Evolutionary conservation across 2,329 filamentous ascomycete species (phyloP), one percentile per base, ranked within the genome.

Genomic region (Colletotrichum abscissum): DNA sequence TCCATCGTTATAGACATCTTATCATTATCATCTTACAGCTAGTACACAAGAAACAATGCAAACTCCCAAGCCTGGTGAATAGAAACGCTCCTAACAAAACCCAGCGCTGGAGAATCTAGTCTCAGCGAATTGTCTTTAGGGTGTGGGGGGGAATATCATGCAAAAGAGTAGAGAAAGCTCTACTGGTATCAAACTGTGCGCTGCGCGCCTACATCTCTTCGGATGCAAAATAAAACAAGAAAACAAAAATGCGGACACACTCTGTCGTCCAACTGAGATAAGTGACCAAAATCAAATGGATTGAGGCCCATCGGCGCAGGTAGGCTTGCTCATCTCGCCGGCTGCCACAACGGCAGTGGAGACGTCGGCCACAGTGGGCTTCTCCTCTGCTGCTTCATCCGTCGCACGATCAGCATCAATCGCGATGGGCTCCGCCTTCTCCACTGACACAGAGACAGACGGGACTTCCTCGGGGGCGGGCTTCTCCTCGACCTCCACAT

Each of bases 1-100:
- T 55, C 38, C 57, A 63, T 68, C 65, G 54, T 68, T 12, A 68
- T 19, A 16, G 42, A 63, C 65, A 35, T 68, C 65, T 38, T 52
- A 63, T 68, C 65, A 35, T 68, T 16, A 68, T 68, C 65, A 68
- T 68, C 30, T 30, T 42, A 33, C 38, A 38, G 16, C 33, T 35
- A 59, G 16, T 12, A 24, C 19, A 49, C 19, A 49, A 49, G 28
- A 26, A 49, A 68, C 57, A 38, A 42, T 63, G 46, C 65, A 63
- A 63, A 63, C 46, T 30, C 38, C 33, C 7, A 14, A 55, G 46
- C 46, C 24, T 19, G 28, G 22, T 24, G 3, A 55, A n/a, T 19
- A 26, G 1, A 55, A n/a, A 22, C 38, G 42, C 65, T 63, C 7
- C 28, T 30, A 24, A 49, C 22, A 52, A 22, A 28, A 55, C 57